Conservation (phyloP, 2,329 filamentous ascomycete species). For the Colletotrichum sp. region DNA sequence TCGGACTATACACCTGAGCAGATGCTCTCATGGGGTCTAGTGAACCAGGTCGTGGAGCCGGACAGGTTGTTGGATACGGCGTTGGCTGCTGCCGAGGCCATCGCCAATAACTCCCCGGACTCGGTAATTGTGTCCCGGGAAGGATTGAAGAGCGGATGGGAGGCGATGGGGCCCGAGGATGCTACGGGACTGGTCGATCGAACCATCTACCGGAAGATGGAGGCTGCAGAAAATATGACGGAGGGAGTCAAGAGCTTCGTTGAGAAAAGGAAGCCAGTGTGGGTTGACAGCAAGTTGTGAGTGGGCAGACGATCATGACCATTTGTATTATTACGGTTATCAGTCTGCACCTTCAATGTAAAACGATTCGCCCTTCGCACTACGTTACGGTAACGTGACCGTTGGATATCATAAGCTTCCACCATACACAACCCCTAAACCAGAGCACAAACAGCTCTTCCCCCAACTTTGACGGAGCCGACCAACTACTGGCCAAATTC, state of each 20-base stretch:
- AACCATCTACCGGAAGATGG: constrained; percentile 63
- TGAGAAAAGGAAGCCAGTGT: constrained; percentile 73
- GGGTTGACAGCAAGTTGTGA: constrained; percentile 68
- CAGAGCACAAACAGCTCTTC: neutral
- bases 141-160: constrained; percentile 76
- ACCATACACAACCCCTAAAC: neutral
- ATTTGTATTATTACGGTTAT: neutral
- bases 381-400: neutral
- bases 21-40: constrained; percentile 69
- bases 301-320: neutral
- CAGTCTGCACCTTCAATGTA: neutral
- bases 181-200: constrained; percentile 63
- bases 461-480: too few species aligned
- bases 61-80: constrained; percentile 60
- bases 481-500: neutral
- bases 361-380: neutral
- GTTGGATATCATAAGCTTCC: neutral
- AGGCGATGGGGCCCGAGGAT: constrained; percentile 67
- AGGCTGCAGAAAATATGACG: constrained; percentile 73
- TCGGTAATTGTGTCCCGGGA: constrained; percentile 75
- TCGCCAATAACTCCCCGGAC: constrained; percentile 75
- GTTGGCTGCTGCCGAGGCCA: constrained; percentile 62
- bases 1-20: constrained; percentile 59
- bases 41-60: constrained; percentile 66
- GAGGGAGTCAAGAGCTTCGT: constrained; percentile 79